These are phyloP conservation scores for Penicillium samsonianum DNA, from an alignment of 495 filamentous ascomycete species.

Conservation along the genomic window DNA sequence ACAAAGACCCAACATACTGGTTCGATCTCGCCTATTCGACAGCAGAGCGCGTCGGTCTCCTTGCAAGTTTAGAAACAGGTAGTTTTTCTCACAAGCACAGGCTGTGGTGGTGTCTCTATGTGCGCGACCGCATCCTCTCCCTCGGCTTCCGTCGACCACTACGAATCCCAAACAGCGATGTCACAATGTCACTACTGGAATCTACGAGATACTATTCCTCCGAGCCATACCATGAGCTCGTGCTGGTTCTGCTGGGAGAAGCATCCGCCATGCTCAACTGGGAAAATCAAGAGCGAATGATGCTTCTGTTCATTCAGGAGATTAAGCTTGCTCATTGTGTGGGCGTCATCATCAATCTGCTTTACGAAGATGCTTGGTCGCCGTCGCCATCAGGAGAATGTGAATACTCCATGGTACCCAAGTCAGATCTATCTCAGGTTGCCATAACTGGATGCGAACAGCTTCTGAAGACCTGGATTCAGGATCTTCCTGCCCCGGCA, in stretches of 20 bases:
- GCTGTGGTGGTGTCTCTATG: constrained; percentile 17
- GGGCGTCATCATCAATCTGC: constrained; percentile 4
- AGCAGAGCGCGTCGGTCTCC: constrained; percentile 10
- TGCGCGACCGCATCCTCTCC: constrained; percentile 12
- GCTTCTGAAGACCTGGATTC: constrained; percentile 13
- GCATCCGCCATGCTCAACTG: constrained; percentile 11
- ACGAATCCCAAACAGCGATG: constrained; percentile 11
- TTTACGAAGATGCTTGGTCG: constrained; percentile 8
- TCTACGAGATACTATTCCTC: constrained; percentile 15
- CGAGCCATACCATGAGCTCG: constrained; percentile 6
- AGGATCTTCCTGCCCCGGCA: constrained; percentile 9
- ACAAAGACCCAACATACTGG: constrained; percentile 12
- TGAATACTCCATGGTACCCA: constrained; percentile 5
- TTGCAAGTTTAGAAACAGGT: constrained; percentile 1
- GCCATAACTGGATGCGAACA: constrained; percentile 2
- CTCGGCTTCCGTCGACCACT: constrained; percentile 10
- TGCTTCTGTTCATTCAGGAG: constrained; percentile 13
- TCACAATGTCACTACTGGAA: constrained; percentile 8
- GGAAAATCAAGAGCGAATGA: constrained; percentile 14
- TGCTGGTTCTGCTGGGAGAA: constrained; percentile 8
- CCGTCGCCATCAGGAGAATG: constrained; percentile 1
- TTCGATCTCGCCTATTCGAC: constrained; percentile 14
- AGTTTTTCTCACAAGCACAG: constrained; percentile 14
- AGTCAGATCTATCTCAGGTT: constrained; percentile 1
- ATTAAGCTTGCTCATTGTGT: constrained; percentile 9